Conservation (phyloP, 768 basidiomycete species). For the Amanita pseudoporphyria region DNA sequence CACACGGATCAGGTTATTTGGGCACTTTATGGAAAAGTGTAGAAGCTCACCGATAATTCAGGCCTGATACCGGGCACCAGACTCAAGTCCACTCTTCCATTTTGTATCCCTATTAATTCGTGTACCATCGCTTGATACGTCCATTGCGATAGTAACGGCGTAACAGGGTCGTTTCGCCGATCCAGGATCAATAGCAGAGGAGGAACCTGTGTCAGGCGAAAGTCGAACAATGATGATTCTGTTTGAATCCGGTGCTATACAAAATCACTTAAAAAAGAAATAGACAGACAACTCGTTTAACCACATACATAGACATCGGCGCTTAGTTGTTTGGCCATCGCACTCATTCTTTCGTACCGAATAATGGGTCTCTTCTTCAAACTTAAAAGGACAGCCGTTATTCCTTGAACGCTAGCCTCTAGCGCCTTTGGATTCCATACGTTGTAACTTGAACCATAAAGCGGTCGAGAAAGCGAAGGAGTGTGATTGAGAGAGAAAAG, state of each 20-base stretch:
- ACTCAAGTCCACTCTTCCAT: slow-evolving; percentile 82
- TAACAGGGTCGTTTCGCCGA: slow-evolving; percentile 94
- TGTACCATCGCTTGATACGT: slow-evolving; percentile 99
- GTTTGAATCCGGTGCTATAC: slow-evolving; percentile 67
- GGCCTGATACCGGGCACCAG: slow-evolving; percentile 78
- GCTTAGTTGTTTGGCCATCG: slow-evolving; percentile 86
- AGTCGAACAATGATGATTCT: slow-evolving; percentile 84
- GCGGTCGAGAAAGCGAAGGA: slow-evolving; percentile 49
- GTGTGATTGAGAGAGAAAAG: slow-evolving; percentile 81
- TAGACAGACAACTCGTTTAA: background rate
- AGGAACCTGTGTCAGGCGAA: slow-evolving; percentile 78
- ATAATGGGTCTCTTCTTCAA: slow-evolving; percentile 95
- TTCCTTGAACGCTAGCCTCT: slow-evolving; percentile 68
- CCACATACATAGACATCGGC: slow-evolving; percentile 67
- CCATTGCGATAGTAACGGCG: slow-evolving; percentile 94
- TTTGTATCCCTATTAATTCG: slow-evolving; percentile 87
- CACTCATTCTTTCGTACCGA: slow-evolving; percentile 88
- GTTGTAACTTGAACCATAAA: slow-evolving; percentile 67
- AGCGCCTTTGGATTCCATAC: slow-evolving; percentile 71
- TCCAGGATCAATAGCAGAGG: slow-evolving; percentile 90
- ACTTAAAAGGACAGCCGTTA: slow-evolving; percentile 82
- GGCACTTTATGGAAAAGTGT: background rate
- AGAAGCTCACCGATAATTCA: slow-evolving; percentile 63
- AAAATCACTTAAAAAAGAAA: background rate
- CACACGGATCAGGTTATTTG: background rate